phyloP scores from a whole-genome alignment of 2,329 filamentous ascomycete species.

The Fusarium equiseti region DNA sequence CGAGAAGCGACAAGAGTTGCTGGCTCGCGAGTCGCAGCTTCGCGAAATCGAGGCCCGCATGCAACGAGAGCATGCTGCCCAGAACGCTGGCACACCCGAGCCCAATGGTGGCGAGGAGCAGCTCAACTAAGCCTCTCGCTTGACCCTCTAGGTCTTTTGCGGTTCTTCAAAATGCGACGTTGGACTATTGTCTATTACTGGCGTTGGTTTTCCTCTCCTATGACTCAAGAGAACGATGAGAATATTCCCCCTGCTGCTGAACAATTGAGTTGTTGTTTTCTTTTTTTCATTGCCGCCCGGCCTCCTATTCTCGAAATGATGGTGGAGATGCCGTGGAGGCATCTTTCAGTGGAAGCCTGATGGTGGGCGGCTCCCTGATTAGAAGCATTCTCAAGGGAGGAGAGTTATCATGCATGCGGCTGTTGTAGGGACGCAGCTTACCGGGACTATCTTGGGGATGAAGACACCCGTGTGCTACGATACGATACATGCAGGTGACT shows the following conservation, averaged over 20 bases:
- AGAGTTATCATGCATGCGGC: constrained; percentile 32
- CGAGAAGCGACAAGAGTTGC: constrained; percentile 98
- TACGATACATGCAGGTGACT: constrained; percentile 39
- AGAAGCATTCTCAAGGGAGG: constrained; percentile 36
- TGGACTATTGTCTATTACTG: constrained; percentile 61
- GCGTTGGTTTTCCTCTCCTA: constrained; percentile 61
- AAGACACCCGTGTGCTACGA: constrained; percentile 39
- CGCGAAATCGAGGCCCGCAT: constrained; percentile 99
- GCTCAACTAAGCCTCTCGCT: constrained; percentile 59
- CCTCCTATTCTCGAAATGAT: constrained; percentile 50
- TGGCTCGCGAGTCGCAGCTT: constrained; percentile 97
- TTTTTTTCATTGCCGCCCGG: constrained; percentile 52
- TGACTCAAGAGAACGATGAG: constrained; percentile 59
- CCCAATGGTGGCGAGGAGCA: constrained; percentile 67
- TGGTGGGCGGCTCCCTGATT: constrained; percentile 32
- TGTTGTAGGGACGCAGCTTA: constrained; percentile 40
- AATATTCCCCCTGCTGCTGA: constrained; percentile 58
- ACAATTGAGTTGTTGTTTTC: constrained; percentile 53
- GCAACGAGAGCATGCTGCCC: constrained; percentile 82
- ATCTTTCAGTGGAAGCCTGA: constrained; percentile 27
- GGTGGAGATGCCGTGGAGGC: neutral
- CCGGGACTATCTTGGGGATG: constrained; percentile 38
- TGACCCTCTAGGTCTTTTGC: constrained; percentile 50
- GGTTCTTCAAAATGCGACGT: constrained; percentile 56
- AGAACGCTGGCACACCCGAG: constrained; percentile 58